Conservation (phyloP, 2,329 filamentous ascomycete genomes). For the Pyricularia pennisetigena region DNA sequence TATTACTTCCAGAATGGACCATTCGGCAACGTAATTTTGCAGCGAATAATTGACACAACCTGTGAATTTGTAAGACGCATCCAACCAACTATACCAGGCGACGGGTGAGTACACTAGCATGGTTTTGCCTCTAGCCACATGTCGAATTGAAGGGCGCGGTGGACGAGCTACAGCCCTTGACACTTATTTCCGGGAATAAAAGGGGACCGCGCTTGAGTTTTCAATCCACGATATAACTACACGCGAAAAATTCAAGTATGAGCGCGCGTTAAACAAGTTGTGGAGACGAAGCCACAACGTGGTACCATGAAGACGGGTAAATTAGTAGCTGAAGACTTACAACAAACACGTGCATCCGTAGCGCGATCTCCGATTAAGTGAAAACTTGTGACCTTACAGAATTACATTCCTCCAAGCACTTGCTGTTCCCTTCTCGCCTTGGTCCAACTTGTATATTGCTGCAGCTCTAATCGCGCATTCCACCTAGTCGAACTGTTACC, state of each 20-base stretch:
- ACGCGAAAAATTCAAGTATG: not conserved
- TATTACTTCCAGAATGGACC: not conserved
- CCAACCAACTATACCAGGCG: not conserved
- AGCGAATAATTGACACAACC: not conserved
- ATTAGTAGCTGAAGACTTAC: too few relatives aligned
- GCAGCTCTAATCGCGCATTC: too few relatives aligned
- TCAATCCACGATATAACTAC: not conserved
- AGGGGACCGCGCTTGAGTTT: not conserved
- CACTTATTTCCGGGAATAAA: not conserved
- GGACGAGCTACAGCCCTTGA: not conserved
- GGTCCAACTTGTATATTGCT: too few relatives aligned
- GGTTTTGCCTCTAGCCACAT: not conserved
- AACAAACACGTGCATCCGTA: too few relatives aligned
- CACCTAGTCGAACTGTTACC: too few relatives aligned
- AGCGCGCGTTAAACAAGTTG: not conserved
- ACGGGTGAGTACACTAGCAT: not conserved
- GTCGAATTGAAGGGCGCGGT: not conserved
- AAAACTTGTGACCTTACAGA: too few relatives aligned
- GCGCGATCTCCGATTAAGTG: too few relatives aligned
- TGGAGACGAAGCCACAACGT: not conserved
- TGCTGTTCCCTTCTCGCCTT: too few relatives aligned
- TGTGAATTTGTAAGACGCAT: not conserved
- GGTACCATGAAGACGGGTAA: too few relatives aligned
- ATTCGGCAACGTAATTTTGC: not conserved
- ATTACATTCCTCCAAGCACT: too few relatives aligned